Percentiles rank a stretch among this genome's conserved stretches.
These are phyloP conservation scores for Ottelia alismoides DNA, from an alignment of 106 monocot species.

Conservation along the genomic window DNA sequence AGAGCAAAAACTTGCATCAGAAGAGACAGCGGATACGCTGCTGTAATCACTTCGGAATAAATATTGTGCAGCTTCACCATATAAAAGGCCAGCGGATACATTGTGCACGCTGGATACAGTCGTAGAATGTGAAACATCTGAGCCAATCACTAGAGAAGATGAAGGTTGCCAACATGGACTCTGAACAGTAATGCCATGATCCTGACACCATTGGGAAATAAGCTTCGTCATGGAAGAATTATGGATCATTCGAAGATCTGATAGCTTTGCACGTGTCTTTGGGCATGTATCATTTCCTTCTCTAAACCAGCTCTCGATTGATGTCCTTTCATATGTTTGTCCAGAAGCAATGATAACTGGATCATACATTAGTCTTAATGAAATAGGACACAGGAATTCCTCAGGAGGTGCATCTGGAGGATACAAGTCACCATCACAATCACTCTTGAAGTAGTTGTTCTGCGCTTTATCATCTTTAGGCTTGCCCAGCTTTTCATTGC, in stretches of 20 bases:
- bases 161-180: conserved; percentile 6
- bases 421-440: neutral
- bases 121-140: conserved; percentile 22
- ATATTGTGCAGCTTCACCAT: conserved; percentile 26
- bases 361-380: conserved; percentile 73
- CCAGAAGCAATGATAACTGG: conserved; percentile 89
- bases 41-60: conserved; percentile 29
- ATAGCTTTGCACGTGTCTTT: conserved; percentile 55
- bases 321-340: conserved; percentile 68
- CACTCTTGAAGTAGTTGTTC: neutral
- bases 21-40: conserved; percentile 36
- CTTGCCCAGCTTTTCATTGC: conserved; percentile 2
- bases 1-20: conserved; percentile 31
- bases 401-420: conserved; percentile 33
- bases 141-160: conserved; percentile 5
- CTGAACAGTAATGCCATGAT: conserved; percentile 20
- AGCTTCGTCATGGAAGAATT: conserved; percentile 73
- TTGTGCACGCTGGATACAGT: conserved; percentile 58
- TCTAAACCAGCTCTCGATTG: conserved; percentile 76
- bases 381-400: conserved; percentile 75
- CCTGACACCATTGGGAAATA: conserved; percentile 54
- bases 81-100: conserved; percentile 31
- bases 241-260: conserved; percentile 32
- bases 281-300: conserved; percentile 82
- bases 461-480: neutral